Evolutionary conservation across 306 rosid genomes (phyloP), one percentile per base, ranked within the genome.

Genomic region (Quercus berberidifolia): DNA sequence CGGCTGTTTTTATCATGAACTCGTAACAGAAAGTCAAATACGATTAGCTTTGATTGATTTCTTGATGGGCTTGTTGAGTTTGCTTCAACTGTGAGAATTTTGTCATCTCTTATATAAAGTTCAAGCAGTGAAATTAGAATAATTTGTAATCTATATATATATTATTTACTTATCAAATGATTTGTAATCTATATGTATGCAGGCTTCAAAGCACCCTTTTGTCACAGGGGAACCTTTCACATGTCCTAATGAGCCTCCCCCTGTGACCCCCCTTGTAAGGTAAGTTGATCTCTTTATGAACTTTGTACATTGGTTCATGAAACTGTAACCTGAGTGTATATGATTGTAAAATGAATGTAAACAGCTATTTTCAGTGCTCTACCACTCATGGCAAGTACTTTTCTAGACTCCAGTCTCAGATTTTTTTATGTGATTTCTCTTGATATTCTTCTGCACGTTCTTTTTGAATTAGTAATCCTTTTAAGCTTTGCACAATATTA

Each of bases 31-130:
- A 84, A 86, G 88, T 85, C 97, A 90, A 88, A 82, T 86, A 78
- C 87, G 98, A 30, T 69, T 84, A 81, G 99, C 99, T 75, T 92
- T 96, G 77, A 85, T 96, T 88, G 99, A 96, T 87, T 96, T 96
- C 80, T 81, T 96, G 81, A 90, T 85, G 90, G 99, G 56, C 96
- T 96, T 41, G 94, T 96, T 80, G 98, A 96, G 82, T 89, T 96
- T 71, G 49, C 60, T 68, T 55, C 77, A 21, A 62, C 65, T 71
- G 51, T 71, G 15, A n/a, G 38, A 26, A 28, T 74, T 65, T 52
- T 30, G 46, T 70, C 78, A 14, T 76, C 30, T 13, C 26, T 33
- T 58, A 74, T 58, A 70, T 78, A 65, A 78, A 83, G 59, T 76
- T 80, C 67, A 58, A 55, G 57, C 71, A 55, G 28, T 60, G 63